These are phyloP conservation scores for Trypanosomatidae sp. DNA, from an alignment of 208 protist species.

Conservation along the genomic window DNA sequence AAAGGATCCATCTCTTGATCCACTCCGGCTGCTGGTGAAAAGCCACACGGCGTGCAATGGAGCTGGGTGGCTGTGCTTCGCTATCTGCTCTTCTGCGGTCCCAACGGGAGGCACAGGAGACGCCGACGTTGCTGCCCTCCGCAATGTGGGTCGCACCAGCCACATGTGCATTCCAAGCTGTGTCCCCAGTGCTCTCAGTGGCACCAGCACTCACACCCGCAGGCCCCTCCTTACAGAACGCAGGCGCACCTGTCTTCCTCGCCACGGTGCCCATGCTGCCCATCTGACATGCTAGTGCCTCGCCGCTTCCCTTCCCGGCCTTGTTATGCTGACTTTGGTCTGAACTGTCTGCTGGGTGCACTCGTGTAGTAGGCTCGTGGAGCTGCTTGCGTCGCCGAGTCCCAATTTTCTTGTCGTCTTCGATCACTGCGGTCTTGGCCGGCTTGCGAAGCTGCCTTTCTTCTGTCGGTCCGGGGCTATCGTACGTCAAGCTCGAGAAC, in stretches of 20 bases:
- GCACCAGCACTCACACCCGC: neutral
- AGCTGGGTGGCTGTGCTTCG: slow-evolving; percentile 13
- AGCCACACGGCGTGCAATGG: slow-evolving; percentile 16
- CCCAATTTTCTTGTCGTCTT: slow-evolving; percentile 24
- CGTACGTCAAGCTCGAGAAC: slow-evolving; percentile 75
- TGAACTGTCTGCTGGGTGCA: neutral
- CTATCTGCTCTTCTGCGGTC: neutral
- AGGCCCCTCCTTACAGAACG: neutral
- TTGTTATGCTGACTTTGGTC: neutral
- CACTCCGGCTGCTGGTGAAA: slow-evolving; percentile 58
- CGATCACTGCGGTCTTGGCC: slow-evolving; percentile 16
- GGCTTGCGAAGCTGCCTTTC: slow-evolving; percentile 23
- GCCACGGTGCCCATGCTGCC: neutral
- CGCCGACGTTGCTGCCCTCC: neutral
- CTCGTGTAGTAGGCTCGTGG: neutral
- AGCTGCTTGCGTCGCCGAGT: slow-evolving; percentile 13
- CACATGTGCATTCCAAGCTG: no score
- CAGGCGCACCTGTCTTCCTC: neutral
- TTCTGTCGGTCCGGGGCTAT: slow-evolving; percentile 34
- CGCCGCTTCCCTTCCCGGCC: no score
- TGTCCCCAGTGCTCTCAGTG: neutral
- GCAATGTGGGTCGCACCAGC: neutral
- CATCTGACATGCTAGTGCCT: no score
- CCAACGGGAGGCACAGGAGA: no score
- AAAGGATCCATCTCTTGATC: slow-evolving; percentile 82